Base-by-base conservation (phyloP, 2,329 filamentous ascomycete species). In the Colletotrichum higginsianum region DNA sequence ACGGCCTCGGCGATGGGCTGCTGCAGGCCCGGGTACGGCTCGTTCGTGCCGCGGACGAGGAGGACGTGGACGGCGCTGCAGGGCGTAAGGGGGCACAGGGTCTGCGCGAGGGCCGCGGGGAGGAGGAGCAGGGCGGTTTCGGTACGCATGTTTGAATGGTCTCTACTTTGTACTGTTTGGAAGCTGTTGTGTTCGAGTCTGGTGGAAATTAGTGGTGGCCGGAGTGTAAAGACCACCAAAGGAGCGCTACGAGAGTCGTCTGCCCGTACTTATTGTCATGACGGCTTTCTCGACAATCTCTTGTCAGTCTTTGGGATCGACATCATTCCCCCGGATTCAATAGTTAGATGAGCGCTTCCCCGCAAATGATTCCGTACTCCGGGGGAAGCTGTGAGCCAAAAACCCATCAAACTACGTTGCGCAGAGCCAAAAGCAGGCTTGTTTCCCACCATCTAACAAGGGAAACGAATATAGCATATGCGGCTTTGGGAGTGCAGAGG, bases 51-150 rank as follows among this genome's bases (percentile, higher is more conserved):
- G 42, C 55, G 47, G 55, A 66, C 16, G 42, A 61, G 30, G 47
- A 55, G 67, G 44, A 64, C 58, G 52, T 53, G 60, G 52, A 64
- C 61, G 9, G 61, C 61, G 66, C 53, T 64, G 52, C 61, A 64
- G 46, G 38, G 21, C 3, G 66, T 46, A 35, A 68, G 50, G 42
- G 56, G 42, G 30, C 58, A 68, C 15, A 63, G 52, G 47, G 21
- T 38, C 40, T 70, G 53, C 44, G 55, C 47, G 21, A 52, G 44
- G 52, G 26, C 23, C 16, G 61, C 40, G 52, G 56, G 46, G 55
- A 65, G 35, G 49, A 26, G 50, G 42, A 56, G 53, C 13, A 38
- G 18, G n/a, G 26, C 7, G 21, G 26, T 49, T 21, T 44, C 26
- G 13, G 64, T 35, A 40, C 64, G 64, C 64, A 63, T 64, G 12